Base-by-base conservation (phyloP, 1,284 basidiomycete genomes). In the Fomitopsis palustris region DNA sequence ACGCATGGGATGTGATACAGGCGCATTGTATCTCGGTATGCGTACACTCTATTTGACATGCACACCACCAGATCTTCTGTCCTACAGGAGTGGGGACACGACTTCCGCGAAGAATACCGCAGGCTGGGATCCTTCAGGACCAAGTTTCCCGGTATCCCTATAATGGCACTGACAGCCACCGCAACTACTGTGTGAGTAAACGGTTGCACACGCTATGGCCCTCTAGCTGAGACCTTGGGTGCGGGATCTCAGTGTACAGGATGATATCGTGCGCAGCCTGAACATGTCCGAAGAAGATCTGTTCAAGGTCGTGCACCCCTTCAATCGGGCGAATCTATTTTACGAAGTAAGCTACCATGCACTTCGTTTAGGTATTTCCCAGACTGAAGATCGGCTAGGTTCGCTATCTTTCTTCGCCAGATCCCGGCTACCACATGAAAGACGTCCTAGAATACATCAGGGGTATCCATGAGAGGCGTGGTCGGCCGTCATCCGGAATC, bases 11-110 rank as follows among this genome's bases (percentile, higher is more conserved):
- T 41, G 10, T 37, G 8, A 17, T 38, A 45, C 57, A 91, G 87
- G 92, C 91, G 0, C 92, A 94, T 70, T 93, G 92, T 62, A 92
- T 95, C 58, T 90, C 89, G n/a, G 87, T 90, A 64, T 67, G 80
- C 67, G 31, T 33, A 9, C 17, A 3, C 27, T 21, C 12, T 41
- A 23, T 47, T 33, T 52, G 16, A 4, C 5, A 25, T 5, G 21
- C 19, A 23, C 19, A 23, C 21, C 23, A 21, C 23, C 14, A 12
- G 42, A 23, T 6, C 45, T 29, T 47, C 25, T 21, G 10, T 16
- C 21, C 7, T n/a, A n/a, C 59, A 91, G 88, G 92, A 93, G 78
- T 94, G 92, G 92, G 92, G 92, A 0, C 88, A 89, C 53, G 84
- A 90, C 57, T 93, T 95, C 67, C 82, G 92, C 33, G 79, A 74